Percentiles rank a stretch among this genome's conserved stretches.
Evolutionary conservation across 2,329 filamentous ascomycete genomes (phyloP).

Genomic region (Ustulina deusta): DNA sequence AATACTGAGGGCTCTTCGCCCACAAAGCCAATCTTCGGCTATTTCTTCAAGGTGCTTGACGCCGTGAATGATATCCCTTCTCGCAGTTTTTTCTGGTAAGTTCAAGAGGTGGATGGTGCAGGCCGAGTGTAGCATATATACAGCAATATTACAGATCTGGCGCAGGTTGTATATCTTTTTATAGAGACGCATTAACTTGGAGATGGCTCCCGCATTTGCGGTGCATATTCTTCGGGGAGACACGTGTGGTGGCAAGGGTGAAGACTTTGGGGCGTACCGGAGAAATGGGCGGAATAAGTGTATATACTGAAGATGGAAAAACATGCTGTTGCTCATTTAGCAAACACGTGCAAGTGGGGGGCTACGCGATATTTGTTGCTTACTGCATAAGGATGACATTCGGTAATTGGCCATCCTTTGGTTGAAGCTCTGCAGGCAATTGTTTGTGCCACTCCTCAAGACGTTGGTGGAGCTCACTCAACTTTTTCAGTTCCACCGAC

Average conservation of each 20-base stretch:
- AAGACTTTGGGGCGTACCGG: constrained; percentile 84
- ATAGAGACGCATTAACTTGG: constrained; percentile 93
- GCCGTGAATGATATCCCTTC: constrained; percentile 88
- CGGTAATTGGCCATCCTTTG: constrained; percentile 88
- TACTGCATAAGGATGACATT: constrained; percentile 87
- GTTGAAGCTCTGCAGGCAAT: constrained; percentile 86
- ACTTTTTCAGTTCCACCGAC: constrained; percentile 86
- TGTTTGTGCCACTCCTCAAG: constrained; percentile 90
- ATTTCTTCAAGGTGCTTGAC: constrained; percentile 95
- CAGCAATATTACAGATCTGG: constrained; percentile 95
- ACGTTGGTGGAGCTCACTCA: constrained; percentile 90
- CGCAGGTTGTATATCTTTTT: constrained; percentile 90
- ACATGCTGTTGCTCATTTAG: constrained; percentile 75
- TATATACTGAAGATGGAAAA: constrained; percentile 94
- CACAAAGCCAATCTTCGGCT: constrained; percentile 92
- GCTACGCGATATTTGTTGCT: constrained; percentile 53
- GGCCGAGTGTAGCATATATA: constrained; percentile 94
- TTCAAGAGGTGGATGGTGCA: constrained; percentile 96
- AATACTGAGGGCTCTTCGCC: constrained; percentile 85
- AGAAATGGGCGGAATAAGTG: constrained; percentile 96
- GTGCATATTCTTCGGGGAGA: constrained; percentile 93
- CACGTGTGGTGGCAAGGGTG: constrained; percentile 86
- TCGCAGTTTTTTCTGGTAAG: constrained; percentile 89
- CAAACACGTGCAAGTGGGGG: constrained; percentile 4
- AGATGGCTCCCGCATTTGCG: constrained; percentile 88